These are phyloP conservation scores for Cyclostephanos tholiformis DNA, from an alignment of 108 stramenopile genomes.

Conservation along the genomic window DNA sequence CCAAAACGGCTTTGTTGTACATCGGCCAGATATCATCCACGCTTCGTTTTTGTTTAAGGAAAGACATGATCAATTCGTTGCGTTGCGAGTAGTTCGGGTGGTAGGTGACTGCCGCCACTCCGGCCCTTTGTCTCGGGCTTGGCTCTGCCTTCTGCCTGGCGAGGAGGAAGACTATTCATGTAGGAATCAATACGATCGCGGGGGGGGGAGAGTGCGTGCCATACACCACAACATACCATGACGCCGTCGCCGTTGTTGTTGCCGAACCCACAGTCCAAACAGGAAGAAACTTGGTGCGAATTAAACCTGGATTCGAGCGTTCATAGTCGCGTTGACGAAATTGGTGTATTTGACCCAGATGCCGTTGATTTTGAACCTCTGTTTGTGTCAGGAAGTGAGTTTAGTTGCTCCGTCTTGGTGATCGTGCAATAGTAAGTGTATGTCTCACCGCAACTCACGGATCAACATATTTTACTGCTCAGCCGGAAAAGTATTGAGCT, in stretches of 20 bases:
- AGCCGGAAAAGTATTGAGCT: constrained; percentile 32
- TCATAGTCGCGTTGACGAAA: constrained; percentile 11
- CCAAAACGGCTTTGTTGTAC: constrained; percentile 57
- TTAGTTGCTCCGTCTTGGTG: background rate
- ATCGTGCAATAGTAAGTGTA: no score
- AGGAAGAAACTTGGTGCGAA: constrained; percentile 8
- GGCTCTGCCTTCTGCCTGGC: no score
- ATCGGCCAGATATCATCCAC: constrained; percentile 46
- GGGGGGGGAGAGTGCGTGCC: no score
- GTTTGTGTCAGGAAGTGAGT: constrained; percentile 25
- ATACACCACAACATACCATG: background rate
- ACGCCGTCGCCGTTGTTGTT: background rate
- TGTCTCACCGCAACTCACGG: background rate
- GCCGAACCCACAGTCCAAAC: background rate
- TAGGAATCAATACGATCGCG: no score
- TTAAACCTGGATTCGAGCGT: background rate
- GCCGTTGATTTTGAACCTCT: constrained; percentile 37
- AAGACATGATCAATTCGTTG: constrained; percentile 19
- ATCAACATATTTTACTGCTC: background rate
- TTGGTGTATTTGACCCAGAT: constrained; percentile 16
- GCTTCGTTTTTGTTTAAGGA: constrained; percentile 43
- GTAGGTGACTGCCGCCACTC: no score
- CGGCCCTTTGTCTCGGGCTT: no score
- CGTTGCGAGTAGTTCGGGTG: background rate
- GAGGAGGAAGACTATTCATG: background rate